Percentiles rank a stretch among this genome's conserved stretches.
phyloP scores from a whole-genome alignment of 805 yeast genomes.

The Kuraishia floccosa region DNA sequence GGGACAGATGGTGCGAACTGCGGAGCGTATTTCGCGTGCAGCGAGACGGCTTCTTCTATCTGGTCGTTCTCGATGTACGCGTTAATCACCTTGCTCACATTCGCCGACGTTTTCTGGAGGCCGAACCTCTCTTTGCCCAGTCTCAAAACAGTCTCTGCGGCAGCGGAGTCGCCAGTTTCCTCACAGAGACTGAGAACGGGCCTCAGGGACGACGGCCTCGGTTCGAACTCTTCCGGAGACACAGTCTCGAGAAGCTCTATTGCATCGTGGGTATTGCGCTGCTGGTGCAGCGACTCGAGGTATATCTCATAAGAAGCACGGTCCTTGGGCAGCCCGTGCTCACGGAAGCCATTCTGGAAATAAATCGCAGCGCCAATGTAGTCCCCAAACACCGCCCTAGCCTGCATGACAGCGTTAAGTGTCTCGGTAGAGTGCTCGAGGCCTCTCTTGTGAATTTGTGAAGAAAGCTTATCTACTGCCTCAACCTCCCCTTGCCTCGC shows the following conservation, averaged over 20 bases:
- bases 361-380: conserved; percentile 21
- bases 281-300: conserved; percentile 22
- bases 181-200: not conserved
- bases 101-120: no score
- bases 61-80: no score
- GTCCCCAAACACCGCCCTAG: conserved; percentile 25
- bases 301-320: conserved; percentile 20
- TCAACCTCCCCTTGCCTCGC: conserved; percentile 35
- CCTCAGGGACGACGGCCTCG: not conserved
- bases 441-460: conserved; percentile 31
- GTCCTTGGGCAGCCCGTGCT: conserved; percentile 16
- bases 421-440: conserved; percentile 34
- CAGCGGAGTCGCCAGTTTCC: not conserved
- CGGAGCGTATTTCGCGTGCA: no score
- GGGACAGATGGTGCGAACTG: not conserved
- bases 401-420: conserved; percentile 30
- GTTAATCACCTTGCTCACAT: no score
- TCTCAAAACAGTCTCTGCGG: not conserved
- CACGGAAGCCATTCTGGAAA: conserved; percentile 22
- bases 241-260: conserved; percentile 11
- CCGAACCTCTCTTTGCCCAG: no score
- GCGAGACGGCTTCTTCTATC: no score
- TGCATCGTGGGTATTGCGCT: conserved; percentile 22
- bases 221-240: not conserved
- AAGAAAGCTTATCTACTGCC: conserved; percentile 37